Conservation (phyloP, 2,329 filamentous ascomycete genomes). For the Cladorrhinum sp. region DNA sequence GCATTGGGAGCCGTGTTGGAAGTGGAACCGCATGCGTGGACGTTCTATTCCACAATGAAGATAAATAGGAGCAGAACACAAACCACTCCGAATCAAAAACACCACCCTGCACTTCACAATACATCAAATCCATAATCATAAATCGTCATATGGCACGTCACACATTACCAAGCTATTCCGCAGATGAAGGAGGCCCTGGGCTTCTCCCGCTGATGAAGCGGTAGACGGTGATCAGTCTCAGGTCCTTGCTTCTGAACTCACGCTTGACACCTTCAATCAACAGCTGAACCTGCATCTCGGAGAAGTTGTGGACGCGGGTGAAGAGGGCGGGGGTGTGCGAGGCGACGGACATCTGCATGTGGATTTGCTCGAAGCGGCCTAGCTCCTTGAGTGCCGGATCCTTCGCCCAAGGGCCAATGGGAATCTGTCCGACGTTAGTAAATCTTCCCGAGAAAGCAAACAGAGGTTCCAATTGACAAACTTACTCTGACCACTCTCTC, state of each 20-base stretch:
- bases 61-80: too few relatives aligned
- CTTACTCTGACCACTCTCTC: constrained; percentile 26
- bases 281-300: constrained; percentile 39
- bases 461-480: neutral
- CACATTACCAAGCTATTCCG: neutral
- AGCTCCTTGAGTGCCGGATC: constrained; percentile 21
- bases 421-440: constrained; percentile 22
- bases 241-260: constrained; percentile 36
- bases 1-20: too few relatives aligned
- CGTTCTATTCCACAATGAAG: too few relatives aligned
- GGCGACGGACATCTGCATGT: constrained; percentile 44
- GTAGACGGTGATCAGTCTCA: constrained; percentile 35
- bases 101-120: neutral
- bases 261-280: constrained; percentile 43
- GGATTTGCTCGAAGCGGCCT: constrained; percentile 34
- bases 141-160: neutral
- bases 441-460: neutral
- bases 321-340: constrained; percentile 41
- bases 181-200: constrained; percentile 11
- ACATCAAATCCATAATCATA: neutral
- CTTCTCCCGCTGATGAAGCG: constrained; percentile 35
- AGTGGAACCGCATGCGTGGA: too few relatives aligned
- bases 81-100: too few relatives aligned
- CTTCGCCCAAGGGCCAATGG: constrained; percentile 21
- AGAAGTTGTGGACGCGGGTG: constrained; percentile 37